Evolutionary conservation across 2,329 filamentous ascomycete species (phyloP), one percentile per base, ranked within the genome.

Genomic region (Paraphaeosphaeria sporulosa): DNA sequence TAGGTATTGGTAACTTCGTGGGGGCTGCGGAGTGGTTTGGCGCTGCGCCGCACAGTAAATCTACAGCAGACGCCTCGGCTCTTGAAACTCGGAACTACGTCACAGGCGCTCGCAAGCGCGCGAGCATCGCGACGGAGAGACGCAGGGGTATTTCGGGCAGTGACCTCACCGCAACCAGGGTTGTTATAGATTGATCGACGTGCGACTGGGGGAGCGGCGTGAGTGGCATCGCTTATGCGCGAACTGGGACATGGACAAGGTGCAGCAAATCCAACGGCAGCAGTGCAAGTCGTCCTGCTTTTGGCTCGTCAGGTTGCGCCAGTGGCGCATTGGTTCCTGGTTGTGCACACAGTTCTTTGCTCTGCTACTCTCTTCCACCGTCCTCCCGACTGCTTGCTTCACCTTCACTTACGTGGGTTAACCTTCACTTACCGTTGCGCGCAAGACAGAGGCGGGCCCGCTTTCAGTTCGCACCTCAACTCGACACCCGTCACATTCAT

Each of bases 401-500:
- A 32, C 21, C 21, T 42, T 53, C 36, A 4, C 23, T 27, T 17
- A 9, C 27, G 13, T 17, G 47, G 6, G 23, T 21, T 17, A 3
- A 49, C 44, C 23, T 34, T 56, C 34, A 57, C 55, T 23, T 47
- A n/a, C 19, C 40, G 46, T 50, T 21, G 55, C 55, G 55, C 47
- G 23, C 7, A 47, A 46, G 55, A 46, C 34, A 38, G 49, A 19
- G n/a, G 12, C 23, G 25, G 32, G 36, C 23, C 36, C 38, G 17
- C 36, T 47, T 36, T 44, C 32, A 4, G 53, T n/a, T 48, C 19
- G 40, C 21, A 21, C 34, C 25, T 19, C 42, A 19, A 48, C 42
- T 25, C 25, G 17, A 43, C 27, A 46, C 42, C 40, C n/a, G 38
- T 34, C 59, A 51, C 58, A 34, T 32, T 55, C 48, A 65, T 63